phyloP scores from a whole-genome alignment of 371 early-diverging fungal species.

The Mortierella sp. region DNA sequence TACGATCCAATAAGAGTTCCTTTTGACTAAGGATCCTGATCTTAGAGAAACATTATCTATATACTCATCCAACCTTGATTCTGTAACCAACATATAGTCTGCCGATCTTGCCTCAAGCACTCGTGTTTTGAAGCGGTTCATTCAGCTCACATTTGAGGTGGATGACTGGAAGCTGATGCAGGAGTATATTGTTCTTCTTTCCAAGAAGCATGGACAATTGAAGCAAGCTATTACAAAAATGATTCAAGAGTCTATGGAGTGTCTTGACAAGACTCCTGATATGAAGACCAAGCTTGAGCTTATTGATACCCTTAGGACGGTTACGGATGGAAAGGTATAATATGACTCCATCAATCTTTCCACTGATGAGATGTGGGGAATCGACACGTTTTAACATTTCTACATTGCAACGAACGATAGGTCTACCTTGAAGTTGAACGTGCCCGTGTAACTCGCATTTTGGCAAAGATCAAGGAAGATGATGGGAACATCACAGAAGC shows the following conservation, averaged over 20 bases:
- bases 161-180: conserved; percentile 91
- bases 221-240: conserved; percentile 95
- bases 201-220: conserved; percentile 96
- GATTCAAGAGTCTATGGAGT: conserved; percentile 94
- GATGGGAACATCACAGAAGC: conserved; percentile 94
- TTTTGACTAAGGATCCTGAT: neutral
- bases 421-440: conserved; percentile 98
- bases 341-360: neutral
- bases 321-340: conserved; percentile 96
- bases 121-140: conserved; percentile 85
- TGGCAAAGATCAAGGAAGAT: conserved; percentile 90
- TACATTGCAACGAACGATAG: conserved; percentile 58
- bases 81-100: conserved; percentile 63
- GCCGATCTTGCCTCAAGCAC: conserved; percentile 91
- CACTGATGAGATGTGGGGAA: neutral
- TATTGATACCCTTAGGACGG: conserved; percentile 93
- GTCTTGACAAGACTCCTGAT: conserved; percentile 86
- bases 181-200: conserved; percentile 89
- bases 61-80: neutral
- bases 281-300: conserved; percentile 88
- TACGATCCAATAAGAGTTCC: neutral
- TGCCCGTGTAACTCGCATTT: conserved; percentile 91
- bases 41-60: neutral
- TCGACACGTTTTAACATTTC: neutral
- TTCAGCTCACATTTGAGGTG: conserved; percentile 80